phyloP scores from a whole-genome alignment of 2,329 filamentous ascomycete species.

The Triangularia verruculosa region DNA sequence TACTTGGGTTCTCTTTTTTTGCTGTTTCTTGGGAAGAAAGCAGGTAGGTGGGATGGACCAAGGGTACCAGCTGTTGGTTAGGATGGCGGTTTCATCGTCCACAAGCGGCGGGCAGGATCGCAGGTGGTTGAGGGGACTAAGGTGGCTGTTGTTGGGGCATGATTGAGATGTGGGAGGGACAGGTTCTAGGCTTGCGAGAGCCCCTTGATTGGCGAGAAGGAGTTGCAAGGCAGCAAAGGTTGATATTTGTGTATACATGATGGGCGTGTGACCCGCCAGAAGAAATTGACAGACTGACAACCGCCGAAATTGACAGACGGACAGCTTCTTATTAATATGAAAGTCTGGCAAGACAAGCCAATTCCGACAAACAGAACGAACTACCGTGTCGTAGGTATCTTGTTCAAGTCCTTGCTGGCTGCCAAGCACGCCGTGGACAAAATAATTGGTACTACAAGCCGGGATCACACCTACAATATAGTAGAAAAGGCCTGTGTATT shows the following conservation, averaged over 20 bases:
- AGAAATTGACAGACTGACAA: background rate
- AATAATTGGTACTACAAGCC: too few relatives aligned
- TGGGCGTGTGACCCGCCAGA: background rate
- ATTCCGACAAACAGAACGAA: background rate
- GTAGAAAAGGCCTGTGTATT: too few relatives aligned
- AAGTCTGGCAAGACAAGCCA: background rate
- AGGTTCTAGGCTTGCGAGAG: background rate
- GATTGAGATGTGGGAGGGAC: background rate
- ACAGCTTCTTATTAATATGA: background rate
- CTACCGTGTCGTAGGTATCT: background rate
- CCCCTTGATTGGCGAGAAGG: background rate
- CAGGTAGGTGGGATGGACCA: conserved; percentile 15
- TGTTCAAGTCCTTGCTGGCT: background rate
- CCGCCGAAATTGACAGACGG: background rate
- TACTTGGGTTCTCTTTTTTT: conserved; percentile 4
- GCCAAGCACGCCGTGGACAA: too few relatives aligned
- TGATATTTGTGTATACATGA: background rate
- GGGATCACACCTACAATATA: too few relatives aligned
- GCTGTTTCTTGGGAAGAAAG: background rate
- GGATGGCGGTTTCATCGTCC: conserved; percentile 11
- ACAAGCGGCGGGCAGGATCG: conserved; percentile 7
- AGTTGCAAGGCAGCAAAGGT: background rate
- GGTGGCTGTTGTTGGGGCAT: conserved; percentile 16
- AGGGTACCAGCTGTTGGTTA: background rate
- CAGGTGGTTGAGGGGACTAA: conserved; percentile 2